Base-by-base conservation (phyloP, 2,329 filamentous ascomycete species). In the Exserohilum turcica region DNA sequence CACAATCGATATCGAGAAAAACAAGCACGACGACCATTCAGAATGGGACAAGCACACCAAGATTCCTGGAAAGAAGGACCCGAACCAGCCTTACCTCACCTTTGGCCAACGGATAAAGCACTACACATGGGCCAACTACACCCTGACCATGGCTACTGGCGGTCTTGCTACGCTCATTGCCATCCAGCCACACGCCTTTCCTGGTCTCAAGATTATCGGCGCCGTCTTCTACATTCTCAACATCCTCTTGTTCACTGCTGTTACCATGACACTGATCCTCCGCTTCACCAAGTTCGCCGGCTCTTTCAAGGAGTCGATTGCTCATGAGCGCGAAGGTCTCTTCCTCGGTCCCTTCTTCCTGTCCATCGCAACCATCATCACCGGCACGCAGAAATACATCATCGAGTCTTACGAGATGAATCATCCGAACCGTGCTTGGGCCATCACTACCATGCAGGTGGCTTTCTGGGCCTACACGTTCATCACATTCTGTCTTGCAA, bases 181-280 rank as follows among this genome's bases (percentile, higher is more conserved):
- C 3, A 67, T 76, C 28, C 71, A 77, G 37, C 79, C 78, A 0
- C 77, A 78, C 50, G 54, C 63, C 1, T 84, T 84, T 59, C 62
- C 64, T 0, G 81, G 81, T 16, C 76, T 84, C 13, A 72, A 77
- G 51, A 77, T 74, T 6, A 80, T 84, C 48, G 82, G 81, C 16
- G 79, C 80, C 24, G 60, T 79, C 52, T 74, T 83, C 57, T 84
- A 79, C 65, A 68, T 83, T 32, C 61, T 82, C 56, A 81, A 82
- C 61, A 70, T 84, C 4, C 58, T 80, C 53, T 67, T 80, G 48
- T 82, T 83, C 67, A 57, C 66, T 10, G 53, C 44, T 24, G 59
- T 70, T 24, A 63, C 70, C 12, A 57, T 59, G 18, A 64, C 59
- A 12, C 70, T 76, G 54, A 63, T 75, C 8, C 66, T 76, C 36